Conservation (phyloP, 305 asterid genomes). For the Rubia peregrina region DNA sequence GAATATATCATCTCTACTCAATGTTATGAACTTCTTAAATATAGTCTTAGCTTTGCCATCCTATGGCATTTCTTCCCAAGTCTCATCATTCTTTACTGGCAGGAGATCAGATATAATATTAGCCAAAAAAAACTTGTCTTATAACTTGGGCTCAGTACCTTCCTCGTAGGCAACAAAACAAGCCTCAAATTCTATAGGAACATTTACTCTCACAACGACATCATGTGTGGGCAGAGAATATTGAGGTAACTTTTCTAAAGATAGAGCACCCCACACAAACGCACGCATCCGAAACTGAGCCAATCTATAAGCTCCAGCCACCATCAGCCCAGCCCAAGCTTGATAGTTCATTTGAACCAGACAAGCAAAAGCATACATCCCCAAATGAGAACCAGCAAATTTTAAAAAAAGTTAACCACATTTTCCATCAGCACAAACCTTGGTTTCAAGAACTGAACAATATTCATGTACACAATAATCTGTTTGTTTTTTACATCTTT, state of each 20-base stretch:
- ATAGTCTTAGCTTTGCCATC: constrained; percentile 33
- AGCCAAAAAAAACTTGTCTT: constrained; percentile 35
- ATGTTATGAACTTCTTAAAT: constrained; percentile 67
- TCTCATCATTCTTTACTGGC: constrained; percentile 41
- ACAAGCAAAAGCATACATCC: constrained; percentile 43
- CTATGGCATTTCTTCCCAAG: constrained; percentile 54
- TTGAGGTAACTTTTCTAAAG: constrained; percentile 60
- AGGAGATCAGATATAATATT: constrained; percentile 89
- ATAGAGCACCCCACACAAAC: constrained; percentile 76
- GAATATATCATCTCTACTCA: constrained; percentile 25
- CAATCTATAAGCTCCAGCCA: constrained; percentile 82
- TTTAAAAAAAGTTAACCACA: constrained; percentile 68
- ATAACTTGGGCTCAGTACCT: constrained; percentile 7
- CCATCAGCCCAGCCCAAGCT: constrained; percentile 71
- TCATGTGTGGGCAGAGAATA: constrained; percentile 81
- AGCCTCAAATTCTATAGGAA: constrained; percentile 60
- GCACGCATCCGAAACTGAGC: constrained; percentile 82
- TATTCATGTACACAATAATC: too few species aligned
- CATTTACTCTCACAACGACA: constrained; percentile 43
- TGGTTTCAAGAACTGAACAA: constrained; percentile 37
- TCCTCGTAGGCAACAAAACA: constrained; percentile 29
- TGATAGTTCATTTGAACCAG: constrained; percentile 66
- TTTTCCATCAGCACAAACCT: constrained; percentile 75
- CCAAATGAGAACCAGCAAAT: constrained; percentile 54
- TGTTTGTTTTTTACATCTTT: too few species aligned